Evolutionary conservation across 257 asterid genomes (phyloP), one percentile per base, ranked within the genome.

Genomic region (Solanum medicagineum): DNA sequence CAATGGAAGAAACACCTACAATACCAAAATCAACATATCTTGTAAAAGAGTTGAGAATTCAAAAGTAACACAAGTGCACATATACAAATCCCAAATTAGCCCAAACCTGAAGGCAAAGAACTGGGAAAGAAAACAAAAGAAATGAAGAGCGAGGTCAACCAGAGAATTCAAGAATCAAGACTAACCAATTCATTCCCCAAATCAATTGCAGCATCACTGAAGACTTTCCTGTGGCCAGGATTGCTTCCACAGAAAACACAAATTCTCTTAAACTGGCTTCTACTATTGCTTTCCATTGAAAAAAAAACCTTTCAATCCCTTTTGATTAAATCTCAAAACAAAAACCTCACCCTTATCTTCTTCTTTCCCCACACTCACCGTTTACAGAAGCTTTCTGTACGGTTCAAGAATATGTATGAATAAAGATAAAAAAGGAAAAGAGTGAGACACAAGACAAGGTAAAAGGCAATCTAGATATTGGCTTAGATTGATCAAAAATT

Each of bases 221-320:
- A 97, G 81, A 97, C 94, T 88, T 91, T 85, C 85, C 97, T 94
- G 89, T 93, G 91, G 60, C 99, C 99, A 36, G 98, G 95, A 81
- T 95, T 88, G 90, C 99, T 97, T 86, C 99, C 99, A 88, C 99
- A 97, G 86, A 95, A 97, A 1, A 97, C 99, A 86, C 99, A 95
- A 80, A 95, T 93, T 91, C 84, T 94, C 94, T 94, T 95, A 94
- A 97, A 97, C 86, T 92, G 92, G 92, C 85, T 87, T 54, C 89
- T 88, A 45, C 89, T 92, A 87, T 92, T 91, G 89, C 69, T 89
- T 17, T 92, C 97, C 95, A 93, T 93, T 88, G 73, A 88, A 86
- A 51, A 1, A 7, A 49, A 9, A 45, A 45, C 20, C 4, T 87
- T 49, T 7, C 80, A 84, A 57, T 10, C 84, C 66, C 80, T 62